A percentile compares a stretch with the other conserved stretches of the same genome.
Conservation (phyloP, 371 early-diverging fungal species). For the Circinella umbellata region DNA sequence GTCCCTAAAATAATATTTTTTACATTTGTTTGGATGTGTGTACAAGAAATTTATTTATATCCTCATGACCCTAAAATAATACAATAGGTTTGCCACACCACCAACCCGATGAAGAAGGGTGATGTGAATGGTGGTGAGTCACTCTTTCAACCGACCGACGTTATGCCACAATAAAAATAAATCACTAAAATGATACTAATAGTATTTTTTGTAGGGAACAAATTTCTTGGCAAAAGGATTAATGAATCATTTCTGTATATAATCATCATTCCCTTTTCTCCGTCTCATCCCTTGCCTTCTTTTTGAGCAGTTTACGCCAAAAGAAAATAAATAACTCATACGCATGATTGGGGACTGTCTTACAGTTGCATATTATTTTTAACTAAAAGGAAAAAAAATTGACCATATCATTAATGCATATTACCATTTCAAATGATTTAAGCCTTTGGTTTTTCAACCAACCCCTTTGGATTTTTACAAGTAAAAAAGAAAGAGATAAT, state of each 20-base stretch:
- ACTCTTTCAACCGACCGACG: conserved; percentile 4
- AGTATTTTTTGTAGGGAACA: background rate
- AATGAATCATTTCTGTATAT: too few relatives aligned
- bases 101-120: too few relatives aligned
- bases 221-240: conserved; percentile 4
- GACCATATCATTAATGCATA: background rate
- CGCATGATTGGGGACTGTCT: background rate
- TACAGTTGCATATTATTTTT: background rate
- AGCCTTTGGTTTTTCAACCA: too few relatives aligned
- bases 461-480: too few relatives aligned
- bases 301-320: conserved; percentile 4
- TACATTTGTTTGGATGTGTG: too few relatives aligned
- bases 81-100: background rate
- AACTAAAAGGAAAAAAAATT: too few relatives aligned
- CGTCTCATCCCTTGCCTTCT: background rate
- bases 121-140: background rate
- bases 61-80: background rate
- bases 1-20: background rate
- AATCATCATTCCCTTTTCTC: background rate
- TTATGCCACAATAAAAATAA: background rate
- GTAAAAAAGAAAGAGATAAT: too few relatives aligned
- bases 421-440: conserved; percentile 6
- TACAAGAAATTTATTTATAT: background rate
- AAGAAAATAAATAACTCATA: conserved; percentile 4
- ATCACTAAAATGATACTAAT: background rate